Evolutionary conservation across 768 basidiomycete species (phyloP), one percentile per base, ranked within the genome.

Genomic region (Lentinula edodes): DNA sequence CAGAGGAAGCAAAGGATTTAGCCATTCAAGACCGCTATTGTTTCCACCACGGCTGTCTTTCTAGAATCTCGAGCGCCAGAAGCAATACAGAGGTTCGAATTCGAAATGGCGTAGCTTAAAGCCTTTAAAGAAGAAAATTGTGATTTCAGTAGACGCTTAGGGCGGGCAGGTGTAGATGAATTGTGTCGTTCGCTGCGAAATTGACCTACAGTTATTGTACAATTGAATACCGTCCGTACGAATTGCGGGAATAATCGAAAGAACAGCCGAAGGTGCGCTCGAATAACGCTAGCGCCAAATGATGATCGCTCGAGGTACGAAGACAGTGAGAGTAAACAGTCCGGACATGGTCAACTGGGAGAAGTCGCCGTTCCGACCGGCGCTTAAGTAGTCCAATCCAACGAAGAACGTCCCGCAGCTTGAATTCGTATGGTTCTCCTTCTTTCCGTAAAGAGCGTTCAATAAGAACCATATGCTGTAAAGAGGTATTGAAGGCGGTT

Each of bases 391-490:
- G 78, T 38, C 88, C 85, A 12, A 51, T 38, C 95, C 97, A 97
- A 48, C 97, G 85, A 61, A 93, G 83, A 61, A 98, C 80, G 73
- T 99, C 96, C 13, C 96, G 90, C 35, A 99, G 80, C 71, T 99
- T 99, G 78, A 98, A 97, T 70, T 99, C 96, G 96, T 97, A 99
- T 5, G 96, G 97, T 60, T 84, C 80, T 8, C 95, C 95, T 58
- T 89, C 84, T 41, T 84, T 79, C 2, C 83, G 94, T 70, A 97
- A 93, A 2, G 79, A 65, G 18, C 84, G 82, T 56, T 82, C 81
- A 18, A 83, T 66, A 64, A 83, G 84, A 8, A 90, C 85, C 67
- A 87, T 85, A 7, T 85, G 78, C 54, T 87, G 86, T 51, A 98
- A 77, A 10, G 76, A 76, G 60, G 79, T 76, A 70, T 94, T 98